Base-by-base conservation (phyloP, 1,284 basidiomycete species). In the Apiotrichum domesticum region DNA sequence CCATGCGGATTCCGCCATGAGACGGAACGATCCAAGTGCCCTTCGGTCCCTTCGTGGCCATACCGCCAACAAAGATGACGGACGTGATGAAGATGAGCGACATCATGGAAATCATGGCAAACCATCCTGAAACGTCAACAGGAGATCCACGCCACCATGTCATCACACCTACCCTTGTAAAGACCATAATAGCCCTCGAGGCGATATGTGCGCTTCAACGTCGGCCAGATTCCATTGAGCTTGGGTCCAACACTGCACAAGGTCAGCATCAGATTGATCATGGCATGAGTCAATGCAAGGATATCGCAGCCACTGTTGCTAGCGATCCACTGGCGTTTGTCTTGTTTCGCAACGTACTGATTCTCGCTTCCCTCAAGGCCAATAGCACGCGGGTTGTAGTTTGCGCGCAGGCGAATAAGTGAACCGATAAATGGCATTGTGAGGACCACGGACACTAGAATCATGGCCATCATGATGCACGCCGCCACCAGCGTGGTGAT, bases 181-280 rank as follows among this genome's bases (percentile, higher is more conserved):
- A 93, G 73, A 15, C 90, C 90, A 52, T 80, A 73, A 81, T 81
- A 85, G 29, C 90, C 87, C 84, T 94, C 91, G 13, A 93, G 80
- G 55, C 80, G 81, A 69, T 86, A 85, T 1, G 89, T 87, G 46
- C 90, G 82, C 58, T 68, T 71, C 63, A 90, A 71, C 83, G 92
- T 93, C 13, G 78, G 71, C 37, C 71, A 52, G 6, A 78, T 56
- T 5, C 70, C 71, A 10, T 66, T 69, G 14, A 79, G 66, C 5
- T 72, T 74, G 1, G 77, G 77, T n/a, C 78, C 77, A 33, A 78
- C 76, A 39, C 75, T 74, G 29, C 29, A 29, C 29, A 29, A 29
- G 29, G 29, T 29, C 29, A 29, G 29, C 29, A 29, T 29, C 29
- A 29, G 29, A 29, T 29, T 29, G 29, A 3, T 3, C 29, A 29